A percentile compares a stretch with the other conserved stretches of the same genome.
Conservation (phyloP, 192 early-diverging fungal genomes). For the Coemansia sp. region DNA sequence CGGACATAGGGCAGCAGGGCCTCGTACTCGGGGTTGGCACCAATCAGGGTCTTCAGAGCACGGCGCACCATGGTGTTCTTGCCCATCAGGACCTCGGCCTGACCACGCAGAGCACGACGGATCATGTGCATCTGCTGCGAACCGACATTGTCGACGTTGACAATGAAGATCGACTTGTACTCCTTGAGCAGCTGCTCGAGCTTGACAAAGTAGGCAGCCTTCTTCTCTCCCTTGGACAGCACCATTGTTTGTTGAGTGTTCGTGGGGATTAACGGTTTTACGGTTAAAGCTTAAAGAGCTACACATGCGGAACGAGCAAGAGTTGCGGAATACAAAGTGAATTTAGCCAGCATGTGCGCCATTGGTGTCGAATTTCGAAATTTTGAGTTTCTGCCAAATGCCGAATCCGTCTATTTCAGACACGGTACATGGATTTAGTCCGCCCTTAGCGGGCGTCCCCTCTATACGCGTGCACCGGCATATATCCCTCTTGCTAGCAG, state of each 20-base stretch:
- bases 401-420: too few species aligned
- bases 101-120: constrained; percentile 83
- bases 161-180: constrained; percentile 98
- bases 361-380: background rate
- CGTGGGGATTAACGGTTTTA: constrained; percentile 35
- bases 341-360: too few species aligned
- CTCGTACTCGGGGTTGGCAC: constrained; percentile 82
- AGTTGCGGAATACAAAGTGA: background rate
- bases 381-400: background rate
- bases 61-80: constrained; percentile 99
- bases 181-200: constrained; percentile 84
- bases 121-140: constrained; percentile 99
- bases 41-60: constrained; percentile 60
- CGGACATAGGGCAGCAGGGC: constrained; percentile 77
- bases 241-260: constrained; percentile 18
- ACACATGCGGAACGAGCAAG: constrained; percentile 1
- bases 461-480: too few species aligned
- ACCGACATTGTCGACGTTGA: constrained; percentile 99
- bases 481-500: too few species aligned
- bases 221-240: constrained; percentile 68
- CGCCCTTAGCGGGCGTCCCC: too few species aligned
- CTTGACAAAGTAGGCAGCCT: constrained; percentile 94
- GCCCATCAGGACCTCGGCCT: constrained; percentile 95
- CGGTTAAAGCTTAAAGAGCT: constrained; percentile 43
- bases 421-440: too few species aligned